Conservation (phyloP, 108 stramenopile genomes). For the Seminavis robusta region DNA sequence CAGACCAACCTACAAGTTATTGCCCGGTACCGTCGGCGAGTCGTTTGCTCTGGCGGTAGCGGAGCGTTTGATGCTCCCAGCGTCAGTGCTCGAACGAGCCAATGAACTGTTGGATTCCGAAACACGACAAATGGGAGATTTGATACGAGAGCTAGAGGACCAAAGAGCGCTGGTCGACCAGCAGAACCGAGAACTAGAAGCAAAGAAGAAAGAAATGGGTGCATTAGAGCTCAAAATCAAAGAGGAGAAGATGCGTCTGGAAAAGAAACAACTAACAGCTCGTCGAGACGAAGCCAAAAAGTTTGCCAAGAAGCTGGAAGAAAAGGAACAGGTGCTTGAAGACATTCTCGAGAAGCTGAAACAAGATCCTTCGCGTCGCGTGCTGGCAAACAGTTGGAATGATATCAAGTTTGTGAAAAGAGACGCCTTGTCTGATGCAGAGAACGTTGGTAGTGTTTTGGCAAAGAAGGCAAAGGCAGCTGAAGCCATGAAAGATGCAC, state of each 20-base stretch:
- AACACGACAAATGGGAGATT: slow-evolving; percentile 81
- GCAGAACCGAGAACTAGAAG: slow-evolving; percentile 62
- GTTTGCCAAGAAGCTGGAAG: slow-evolving; percentile 82
- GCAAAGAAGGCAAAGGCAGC: slow-evolving; percentile 33
- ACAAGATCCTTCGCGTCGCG: slow-evolving; percentile 69
- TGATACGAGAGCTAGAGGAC: slow-evolving; percentile 82
- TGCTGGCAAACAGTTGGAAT: slow-evolving; percentile 85
- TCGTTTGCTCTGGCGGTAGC: slow-evolving; percentile 90
- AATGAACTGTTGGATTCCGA: slow-evolving; percentile 80
- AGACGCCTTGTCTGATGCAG: slow-evolving; percentile 73
- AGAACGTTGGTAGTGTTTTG: slow-evolving; percentile 62
- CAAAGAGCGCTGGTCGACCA: slow-evolving; percentile 71
- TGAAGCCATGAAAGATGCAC: slow-evolving; percentile 19
- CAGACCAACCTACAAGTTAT: slow-evolving; percentile 85
- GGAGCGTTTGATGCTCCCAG: slow-evolving; percentile 72
- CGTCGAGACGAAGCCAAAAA: slow-evolving; percentile 73
- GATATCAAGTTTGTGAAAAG: slow-evolving; percentile 82
- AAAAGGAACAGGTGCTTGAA: slow-evolving; percentile 86
- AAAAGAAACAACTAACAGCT: slow-evolving; percentile 62
- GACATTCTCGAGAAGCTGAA: slow-evolving; percentile 77
- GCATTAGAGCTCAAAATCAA: slow-evolving; percentile 68
- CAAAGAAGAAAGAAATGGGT: slow-evolving; percentile 66
- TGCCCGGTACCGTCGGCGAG: slow-evolving; percentile 90
- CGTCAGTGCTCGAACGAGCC: slow-evolving; percentile 68
- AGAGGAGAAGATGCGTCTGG: slow-evolving; percentile 57